A percentile compares a stretch with the other conserved stretches of the same genome.
Evolutionary conservation across 176 grass and related monocot genomes (phyloP).

Genomic region (Dendrocalamus sinicus): DNA sequence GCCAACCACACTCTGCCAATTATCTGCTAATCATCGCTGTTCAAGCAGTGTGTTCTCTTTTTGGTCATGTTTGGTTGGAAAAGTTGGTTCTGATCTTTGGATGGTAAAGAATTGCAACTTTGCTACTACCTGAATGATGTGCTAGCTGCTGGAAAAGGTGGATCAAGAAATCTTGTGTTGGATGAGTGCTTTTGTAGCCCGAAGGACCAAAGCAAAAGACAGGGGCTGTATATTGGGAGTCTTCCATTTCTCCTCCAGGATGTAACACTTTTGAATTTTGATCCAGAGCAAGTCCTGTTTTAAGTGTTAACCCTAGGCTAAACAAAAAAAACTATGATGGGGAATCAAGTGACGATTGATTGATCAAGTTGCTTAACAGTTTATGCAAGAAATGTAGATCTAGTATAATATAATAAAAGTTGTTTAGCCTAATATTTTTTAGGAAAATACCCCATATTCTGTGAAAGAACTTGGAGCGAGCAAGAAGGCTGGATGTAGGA

Average conservation of each 20-base stretch:
- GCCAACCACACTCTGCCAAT: constrained; percentile 4
- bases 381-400: background rate
- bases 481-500: background rate
- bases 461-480: background rate
- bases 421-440: background rate
- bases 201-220: constrained; percentile 15
- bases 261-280: background rate
- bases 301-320: background rate
- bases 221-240: background rate
- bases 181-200: constrained; percentile 43
- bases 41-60: constrained; percentile 43
- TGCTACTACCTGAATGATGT: constrained; percentile 45
- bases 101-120: constrained; percentile 32
- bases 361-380: background rate
- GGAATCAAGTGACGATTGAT: background rate
- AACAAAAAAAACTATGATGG: background rate
- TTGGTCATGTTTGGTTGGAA: constrained; percentile 27
- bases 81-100: constrained; percentile 39
- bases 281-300: background rate
- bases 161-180: constrained; percentile 36
- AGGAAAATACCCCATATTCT: background rate
- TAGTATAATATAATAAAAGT: background rate
- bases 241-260: background rate
- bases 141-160: constrained; percentile 33
- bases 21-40: constrained; percentile 47